Conservation (phyloP, 768 basidiomycete genomes). For the Boletales sp. region DNA sequence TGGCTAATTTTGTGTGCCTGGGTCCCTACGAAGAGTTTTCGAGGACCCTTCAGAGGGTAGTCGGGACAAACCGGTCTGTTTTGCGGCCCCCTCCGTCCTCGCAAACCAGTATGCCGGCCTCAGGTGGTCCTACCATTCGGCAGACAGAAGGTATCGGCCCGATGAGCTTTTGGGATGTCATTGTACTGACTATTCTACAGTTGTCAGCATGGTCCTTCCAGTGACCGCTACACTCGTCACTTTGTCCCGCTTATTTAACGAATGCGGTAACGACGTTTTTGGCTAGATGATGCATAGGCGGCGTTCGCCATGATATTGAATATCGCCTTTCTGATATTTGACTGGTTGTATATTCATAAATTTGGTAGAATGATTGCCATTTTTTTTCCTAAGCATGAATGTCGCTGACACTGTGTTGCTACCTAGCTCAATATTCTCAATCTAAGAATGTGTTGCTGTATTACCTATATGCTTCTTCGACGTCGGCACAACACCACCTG, state of each 20-base stretch:
- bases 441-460: background rate
- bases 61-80: too few relatives aligned
- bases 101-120: too few relatives aligned
- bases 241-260: background rate
- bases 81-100: too few relatives aligned
- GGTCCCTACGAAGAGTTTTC: too few relatives aligned
- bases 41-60: too few relatives aligned
- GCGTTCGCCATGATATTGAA: conserved; percentile 1
- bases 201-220: background rate
- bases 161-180: background rate
- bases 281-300: background rate
- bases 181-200: background rate
- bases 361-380: background rate
- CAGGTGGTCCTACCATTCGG: background rate
- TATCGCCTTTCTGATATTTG: background rate
- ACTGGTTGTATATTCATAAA: conserved; percentile 1
- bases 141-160: background rate
- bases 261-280: background rate
- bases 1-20: too few relatives aligned
- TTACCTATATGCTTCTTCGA: background rate
- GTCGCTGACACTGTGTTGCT: background rate
- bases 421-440: conserved; percentile 1
- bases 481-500: background rate
- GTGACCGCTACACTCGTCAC: background rate
- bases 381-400: background rate